Conservation (phyloP, 225 moss, liverwort and hornwort species). For the Neckera pumila region DNA sequence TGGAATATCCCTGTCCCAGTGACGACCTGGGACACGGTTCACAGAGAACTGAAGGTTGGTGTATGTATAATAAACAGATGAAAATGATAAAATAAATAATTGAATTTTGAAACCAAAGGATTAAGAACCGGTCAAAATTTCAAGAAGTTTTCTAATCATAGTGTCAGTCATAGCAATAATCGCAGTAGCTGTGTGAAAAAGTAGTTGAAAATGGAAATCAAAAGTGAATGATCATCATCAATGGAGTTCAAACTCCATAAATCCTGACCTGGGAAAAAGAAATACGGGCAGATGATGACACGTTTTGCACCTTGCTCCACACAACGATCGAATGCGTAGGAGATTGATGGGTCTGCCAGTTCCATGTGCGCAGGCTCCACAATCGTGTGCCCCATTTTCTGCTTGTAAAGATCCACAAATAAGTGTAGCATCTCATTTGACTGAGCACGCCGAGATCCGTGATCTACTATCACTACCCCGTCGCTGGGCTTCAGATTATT, state of each 20-base stretch:
- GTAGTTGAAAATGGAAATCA: not conserved
- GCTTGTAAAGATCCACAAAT: slow-evolving; percentile 81
- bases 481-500: slow-evolving; percentile 25
- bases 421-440: slow-evolving; percentile 77
- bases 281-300: slow-evolving; percentile 79
- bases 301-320: slow-evolving; percentile 76
- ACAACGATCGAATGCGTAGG: slow-evolving; percentile 77
- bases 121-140: not conserved
- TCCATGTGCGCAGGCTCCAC: slow-evolving; percentile 98
- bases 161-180: not conserved
- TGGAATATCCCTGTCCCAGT: slow-evolving; percentile 93
- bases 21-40: slow-evolving; percentile 40
- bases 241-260: not conserved
- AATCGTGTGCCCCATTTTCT: slow-evolving; percentile 49
- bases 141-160: not conserved
- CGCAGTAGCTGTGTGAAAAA: not conserved
- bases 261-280: slow-evolving; percentile 47
- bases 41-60: too few relatives aligned
- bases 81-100: not conserved
- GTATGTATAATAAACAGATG: not conserved
- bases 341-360: slow-evolving; percentile 71
- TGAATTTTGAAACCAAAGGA: not conserved
- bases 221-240: not conserved
- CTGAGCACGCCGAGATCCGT: slow-evolving; percentile 70
- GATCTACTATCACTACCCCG: slow-evolving; percentile 77